Conservation (phyloP, 2,329 filamentous ascomycete species). For the Pseudogymnoascus sp. region DNA sequence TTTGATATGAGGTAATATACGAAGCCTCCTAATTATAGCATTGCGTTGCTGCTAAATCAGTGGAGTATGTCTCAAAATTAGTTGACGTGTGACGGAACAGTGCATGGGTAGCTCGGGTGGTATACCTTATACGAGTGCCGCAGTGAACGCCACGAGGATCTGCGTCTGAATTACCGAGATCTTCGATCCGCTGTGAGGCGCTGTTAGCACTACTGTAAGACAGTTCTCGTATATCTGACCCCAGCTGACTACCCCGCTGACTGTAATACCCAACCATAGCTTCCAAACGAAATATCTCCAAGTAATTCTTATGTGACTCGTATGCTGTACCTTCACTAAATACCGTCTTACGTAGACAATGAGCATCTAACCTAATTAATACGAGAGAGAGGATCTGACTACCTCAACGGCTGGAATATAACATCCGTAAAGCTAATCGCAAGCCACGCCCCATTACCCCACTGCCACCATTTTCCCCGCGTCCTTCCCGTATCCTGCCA, state of each 20-base stretch:
- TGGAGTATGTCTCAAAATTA: not conserved
- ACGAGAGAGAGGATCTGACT: too few species aligned
- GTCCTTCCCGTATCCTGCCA: too few species aligned
- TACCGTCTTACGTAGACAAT: too few species aligned
- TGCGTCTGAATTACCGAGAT: not conserved
- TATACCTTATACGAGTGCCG: not conserved
- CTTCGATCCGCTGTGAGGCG: not conserved
- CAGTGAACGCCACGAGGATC: not conserved
- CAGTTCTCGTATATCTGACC: not conserved
- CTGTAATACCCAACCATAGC: not conserved
- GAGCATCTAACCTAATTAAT: too few species aligned
- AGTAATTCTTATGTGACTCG: too few species aligned
- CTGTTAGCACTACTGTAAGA: not conserved
- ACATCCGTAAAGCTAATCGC: too few species aligned
- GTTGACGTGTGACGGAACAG: not conserved
- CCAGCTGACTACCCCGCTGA: not conserved
- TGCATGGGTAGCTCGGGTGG: not conserved
- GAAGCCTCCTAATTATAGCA: not conserved
- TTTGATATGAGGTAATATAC: not conserved
- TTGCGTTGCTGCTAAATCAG: not conserved
- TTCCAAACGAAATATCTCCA: too few species aligned
- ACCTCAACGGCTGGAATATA: too few species aligned
- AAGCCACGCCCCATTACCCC: too few species aligned
- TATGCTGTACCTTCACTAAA: too few species aligned
- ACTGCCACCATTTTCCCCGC: too few species aligned